A percentile compares a stretch with the other conserved stretches of the same genome.
Evolutionary conservation across 257 asterid genomes (phyloP).

Genomic region (Perilla frutescens): DNA sequence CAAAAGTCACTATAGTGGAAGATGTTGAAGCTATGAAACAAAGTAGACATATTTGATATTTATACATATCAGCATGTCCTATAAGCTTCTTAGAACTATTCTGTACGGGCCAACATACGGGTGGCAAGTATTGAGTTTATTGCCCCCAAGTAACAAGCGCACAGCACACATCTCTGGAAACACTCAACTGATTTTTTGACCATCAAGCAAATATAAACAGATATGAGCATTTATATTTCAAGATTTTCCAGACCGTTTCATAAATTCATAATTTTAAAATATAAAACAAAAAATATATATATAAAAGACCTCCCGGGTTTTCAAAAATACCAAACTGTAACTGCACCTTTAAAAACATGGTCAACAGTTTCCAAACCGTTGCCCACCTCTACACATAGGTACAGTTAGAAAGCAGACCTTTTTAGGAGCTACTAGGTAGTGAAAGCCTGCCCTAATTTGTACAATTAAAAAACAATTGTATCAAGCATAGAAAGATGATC

Average conservation of each 20-base stretch:
- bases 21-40: slow-evolving; percentile 29
- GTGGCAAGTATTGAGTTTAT: neutral
- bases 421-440: slow-evolving; percentile 20
- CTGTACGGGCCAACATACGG: slow-evolving; percentile 17
- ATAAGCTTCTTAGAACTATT: neutral
- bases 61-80: neutral
- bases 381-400: neutral
- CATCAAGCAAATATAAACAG: neutral
- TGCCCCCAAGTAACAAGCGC: slow-evolving; percentile 18
- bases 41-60: slow-evolving; percentile 9
- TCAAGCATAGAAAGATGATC: slow-evolving; percentile 10
- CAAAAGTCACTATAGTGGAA: slow-evolving; percentile 23
- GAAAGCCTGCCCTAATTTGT: neutral
- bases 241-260: too few relatives aligned
- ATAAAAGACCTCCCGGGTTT: too few relatives aligned
- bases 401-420: slow-evolving; percentile 13
- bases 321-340: too few relatives aligned
- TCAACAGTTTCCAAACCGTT: too few relatives aligned
- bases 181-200: slow-evolving; percentile 13
- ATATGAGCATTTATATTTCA: neutral
- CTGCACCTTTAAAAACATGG: too few relatives aligned
- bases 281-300: too few relatives aligned
- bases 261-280: too few relatives aligned
- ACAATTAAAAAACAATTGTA: neutral
- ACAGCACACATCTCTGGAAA: neutral